Evolutionary conservation across 2,329 filamentous ascomycete species (phyloP), one percentile per base, ranked within the genome.

Genomic region (Myriosclerotinia duriaeana): DNA sequence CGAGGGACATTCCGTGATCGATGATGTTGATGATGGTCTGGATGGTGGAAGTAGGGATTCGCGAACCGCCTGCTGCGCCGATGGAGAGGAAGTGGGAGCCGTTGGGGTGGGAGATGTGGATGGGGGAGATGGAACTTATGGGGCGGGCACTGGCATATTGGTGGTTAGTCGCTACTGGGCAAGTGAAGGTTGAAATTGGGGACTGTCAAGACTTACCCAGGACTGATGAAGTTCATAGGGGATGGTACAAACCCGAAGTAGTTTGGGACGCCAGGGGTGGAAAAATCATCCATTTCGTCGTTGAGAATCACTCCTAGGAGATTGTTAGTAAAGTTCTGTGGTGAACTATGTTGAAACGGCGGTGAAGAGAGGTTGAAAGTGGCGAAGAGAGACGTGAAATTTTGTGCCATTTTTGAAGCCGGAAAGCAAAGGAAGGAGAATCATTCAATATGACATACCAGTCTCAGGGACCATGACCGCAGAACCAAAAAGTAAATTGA

Each of bases 401-500:
- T 61, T 36, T 40, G 44, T 40, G 44, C 14, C 17, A 26, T 7
- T 50, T 5, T 12, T 26, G 53, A 34, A 38, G 11, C 5, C 53
- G 1, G 12, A 4, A n/a, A 7, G 59, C 7, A 30, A 20, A 34
- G 0, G 20, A 20, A 34, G 0, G 20, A 44, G 6, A 52, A 44
- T 20, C 42, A 12, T 17, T 3, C 17, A 63, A 61, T 48, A 36
- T 11, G 52, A 66, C 66, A 80, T 67, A 97, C 93, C 93, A 0
- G 92, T 93, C 72, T 89, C 84, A 0, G 92, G 91, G 0, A 94
- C 89, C 78, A 96, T 87, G 70, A 96, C 77, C 26, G 87, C 83
- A 38, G 88, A 89, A 55, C 94, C 94, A 73, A 96, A 98, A 3
- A 95, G 82, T 5, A 95, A 82, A 77, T 97, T 97, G 66, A 97